These are phyloP conservation scores for Cercospora sesami DNA, from an alignment of 2,329 filamentous ascomycete genomes.

Conservation along the genomic window DNA sequence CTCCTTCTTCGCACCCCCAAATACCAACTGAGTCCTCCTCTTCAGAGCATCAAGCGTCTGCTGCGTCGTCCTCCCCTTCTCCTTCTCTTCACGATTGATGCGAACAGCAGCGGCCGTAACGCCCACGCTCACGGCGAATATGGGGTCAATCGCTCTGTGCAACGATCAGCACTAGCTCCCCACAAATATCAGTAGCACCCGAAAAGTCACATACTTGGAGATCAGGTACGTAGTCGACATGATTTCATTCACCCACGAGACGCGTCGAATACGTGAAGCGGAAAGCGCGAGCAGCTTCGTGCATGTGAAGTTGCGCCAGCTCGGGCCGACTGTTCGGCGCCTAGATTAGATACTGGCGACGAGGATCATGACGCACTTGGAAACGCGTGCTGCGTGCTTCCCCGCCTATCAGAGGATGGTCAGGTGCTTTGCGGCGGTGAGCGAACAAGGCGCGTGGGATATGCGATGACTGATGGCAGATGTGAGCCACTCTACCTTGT, in stretches of 20 bases:
- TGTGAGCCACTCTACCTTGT: not conserved
- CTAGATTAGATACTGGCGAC: not conserved
- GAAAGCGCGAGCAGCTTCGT: not conserved
- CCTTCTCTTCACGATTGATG: constrained; percentile 51
- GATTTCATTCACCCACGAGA: not conserved
- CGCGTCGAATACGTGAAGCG: not conserved
- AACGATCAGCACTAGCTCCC: not conserved
- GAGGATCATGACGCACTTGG: constrained; percentile 1
- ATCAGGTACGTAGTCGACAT: constrained; percentile 44
- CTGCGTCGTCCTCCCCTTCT: constrained; percentile 44
- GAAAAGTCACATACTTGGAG: constrained; percentile 41
- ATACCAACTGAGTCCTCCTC: constrained; percentile 41
- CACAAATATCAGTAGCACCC: not conserved
- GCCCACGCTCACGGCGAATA: constrained; percentile 53
- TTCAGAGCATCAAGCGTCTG: constrained; percentile 45
- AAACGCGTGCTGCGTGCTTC: not conserved
- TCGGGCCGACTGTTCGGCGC: not conserved
- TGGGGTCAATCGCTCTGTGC: constrained; percentile 48
- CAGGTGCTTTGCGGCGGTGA: constrained; percentile 4
- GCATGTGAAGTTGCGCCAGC: constrained; percentile 7
- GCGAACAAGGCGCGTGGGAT: not conserved
- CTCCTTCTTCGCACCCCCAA: constrained; percentile 15
- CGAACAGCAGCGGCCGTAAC: constrained; percentile 45
- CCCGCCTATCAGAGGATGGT: constrained; percentile 1
- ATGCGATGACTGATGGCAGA: not conserved